Conservation (phyloP, 495 filamentous ascomycete genomes). For the Paragyromitra xinjiangensis region DNA sequence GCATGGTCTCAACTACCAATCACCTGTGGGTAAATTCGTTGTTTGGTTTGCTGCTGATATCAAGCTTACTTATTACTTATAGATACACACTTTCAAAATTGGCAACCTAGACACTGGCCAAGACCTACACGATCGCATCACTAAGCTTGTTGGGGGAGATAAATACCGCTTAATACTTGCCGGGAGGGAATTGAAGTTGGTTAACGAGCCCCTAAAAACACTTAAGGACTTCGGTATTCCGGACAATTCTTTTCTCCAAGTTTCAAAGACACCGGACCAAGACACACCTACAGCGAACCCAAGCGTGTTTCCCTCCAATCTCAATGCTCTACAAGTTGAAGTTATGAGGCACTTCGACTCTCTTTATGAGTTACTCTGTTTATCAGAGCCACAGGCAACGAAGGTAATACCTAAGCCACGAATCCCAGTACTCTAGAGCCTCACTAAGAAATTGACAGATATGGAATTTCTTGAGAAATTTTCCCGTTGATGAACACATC, state of each 20-base stretch:
- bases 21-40: conserved; percentile 44
- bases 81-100: conserved; percentile 55
- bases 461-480: conserved; percentile 75
- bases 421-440: not conserved
- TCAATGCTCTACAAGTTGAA: conserved; percentile 72
- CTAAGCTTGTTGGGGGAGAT: conserved; percentile 43
- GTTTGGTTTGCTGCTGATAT: not conserved
- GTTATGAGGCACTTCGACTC: conserved; percentile 86
- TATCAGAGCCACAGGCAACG: conserved; percentile 75
- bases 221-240: conserved; percentile 56
- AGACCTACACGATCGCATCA: conserved; percentile 55
- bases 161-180: conserved; percentile 49
- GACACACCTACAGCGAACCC: conserved; percentile 53
- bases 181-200: conserved; percentile 53
- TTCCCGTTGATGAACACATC: conserved; percentile 73
- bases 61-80: conserved; percentile 31
- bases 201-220: conserved; percentile 52
- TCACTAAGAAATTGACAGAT: conserved; percentile 65
- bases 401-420: conserved; percentile 62
- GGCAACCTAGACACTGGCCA: conserved; percentile 55
- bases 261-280: conserved; percentile 51
- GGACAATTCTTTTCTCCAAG: conserved; percentile 58
- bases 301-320: conserved; percentile 54
- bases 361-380: conserved; percentile 79
- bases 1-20: conserved; percentile 42